Base-by-base conservation (phyloP, 2,329 filamentous ascomycete genomes). In the Colletotrichum siamense region DNA sequence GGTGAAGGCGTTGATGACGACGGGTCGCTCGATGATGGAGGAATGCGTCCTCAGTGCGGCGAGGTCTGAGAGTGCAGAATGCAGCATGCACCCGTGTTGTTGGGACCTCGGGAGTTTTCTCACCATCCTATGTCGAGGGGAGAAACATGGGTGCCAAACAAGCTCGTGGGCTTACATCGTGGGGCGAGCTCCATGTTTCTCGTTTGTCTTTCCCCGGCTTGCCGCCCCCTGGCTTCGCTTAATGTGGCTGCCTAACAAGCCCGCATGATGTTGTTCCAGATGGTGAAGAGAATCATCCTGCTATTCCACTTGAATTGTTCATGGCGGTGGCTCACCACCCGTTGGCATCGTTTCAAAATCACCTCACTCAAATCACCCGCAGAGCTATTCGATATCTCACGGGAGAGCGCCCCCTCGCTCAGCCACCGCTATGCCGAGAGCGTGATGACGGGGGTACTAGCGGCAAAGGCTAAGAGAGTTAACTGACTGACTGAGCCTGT, bases 371-470 rank as follows among this genome's bases (percentile, higher is more conserved):
- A 52, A n/a, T 62, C 30, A 63, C 44, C 44, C 44, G 8, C 44
- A 5, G 44, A 22, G 63, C 34, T 26, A 28, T 39, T 6, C 15
- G 49, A 32, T 6, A 36, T 32, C 66, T 26, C 5, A 61, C 36
- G n/a, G n/a, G 16, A 30, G 24, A 62, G 22, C 61, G 67, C 57
- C 16, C 28, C 52, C 12, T 24, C 63, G 63, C 73, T 73, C 69
- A 76, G 73, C 73, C 73, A 68, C 73, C 73, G 69, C 69, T 64
- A 55, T 49, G 44, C 63, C 73, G 55, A 52, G 28, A 49, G 44
- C 34, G 72, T 57, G n/a, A 52, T n/a, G 67, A 39, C 9, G 67
- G n/a, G 28, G 44, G 64, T 5, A 32, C 63, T 44, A 26, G 72
- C 61, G 67, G 22, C 67, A 61, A 71, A 74, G n/a, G n/a, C 24